phyloP scores from a whole-genome alignment of 306 rosid genomes.

The Crataegus laevigata region DNA sequence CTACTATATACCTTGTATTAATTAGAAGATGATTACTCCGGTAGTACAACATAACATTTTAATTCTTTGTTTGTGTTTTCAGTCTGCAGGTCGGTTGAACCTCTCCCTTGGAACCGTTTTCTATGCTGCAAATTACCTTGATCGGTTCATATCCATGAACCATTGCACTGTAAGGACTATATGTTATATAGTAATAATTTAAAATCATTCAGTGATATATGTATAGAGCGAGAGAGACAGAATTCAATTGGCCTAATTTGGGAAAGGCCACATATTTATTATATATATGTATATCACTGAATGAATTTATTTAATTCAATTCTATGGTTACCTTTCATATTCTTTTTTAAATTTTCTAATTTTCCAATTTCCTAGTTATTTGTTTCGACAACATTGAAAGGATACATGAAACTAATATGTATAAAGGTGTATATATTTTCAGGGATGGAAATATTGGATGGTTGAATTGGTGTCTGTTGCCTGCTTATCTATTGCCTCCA shows the following conservation, averaged over 20 bases:
- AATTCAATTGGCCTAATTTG: too few relatives aligned
- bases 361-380: not conserved
- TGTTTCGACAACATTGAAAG: not conserved
- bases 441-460: slow-evolving; percentile 50
- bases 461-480: slow-evolving; percentile 42
- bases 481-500: slow-evolving; percentile 49
- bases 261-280: too few relatives aligned
- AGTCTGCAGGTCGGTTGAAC: slow-evolving; percentile 38
- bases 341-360: not conserved
- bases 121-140: slow-evolving; percentile 45
- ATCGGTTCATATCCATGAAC: slow-evolving; percentile 40
- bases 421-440: not conserved
- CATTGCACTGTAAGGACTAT: slow-evolving; percentile 29
- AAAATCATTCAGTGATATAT: too few relatives aligned
- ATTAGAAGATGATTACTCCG: not conserved
- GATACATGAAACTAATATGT: not conserved
- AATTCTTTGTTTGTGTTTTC: slow-evolving; percentile 3
- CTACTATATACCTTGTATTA: not conserved
- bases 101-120: slow-evolving; percentile 42
- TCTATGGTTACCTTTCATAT: not conserved
- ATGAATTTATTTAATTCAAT: too few relatives aligned
- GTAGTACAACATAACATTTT: not conserved
- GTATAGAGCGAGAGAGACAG: too few relatives aligned
- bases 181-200: too few relatives aligned
- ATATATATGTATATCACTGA: too few relatives aligned